Conservation (phyloP, 1,284 basidiomycete genomes). For the Leccinum subrobustum region DNA sequence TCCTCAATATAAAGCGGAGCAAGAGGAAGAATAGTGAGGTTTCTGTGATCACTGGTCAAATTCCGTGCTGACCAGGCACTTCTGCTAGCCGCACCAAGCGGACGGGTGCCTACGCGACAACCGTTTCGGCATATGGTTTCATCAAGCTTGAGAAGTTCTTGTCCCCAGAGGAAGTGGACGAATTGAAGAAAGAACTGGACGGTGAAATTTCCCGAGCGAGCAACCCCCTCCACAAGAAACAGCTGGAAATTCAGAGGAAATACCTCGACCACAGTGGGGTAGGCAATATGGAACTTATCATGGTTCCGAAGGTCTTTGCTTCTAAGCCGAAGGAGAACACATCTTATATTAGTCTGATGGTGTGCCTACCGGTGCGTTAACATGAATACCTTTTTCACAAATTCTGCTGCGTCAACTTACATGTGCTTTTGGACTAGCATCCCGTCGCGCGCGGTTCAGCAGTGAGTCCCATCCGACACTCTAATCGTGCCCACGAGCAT, state of each 20-base stretch:
- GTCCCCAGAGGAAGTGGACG: slow-evolving; percentile 10
- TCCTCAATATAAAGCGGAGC: slow-evolving; percentile 8
- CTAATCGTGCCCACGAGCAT: background rate
- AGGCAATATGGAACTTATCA: slow-evolving; percentile 21
- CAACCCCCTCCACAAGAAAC: slow-evolving; percentile 14
- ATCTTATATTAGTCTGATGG: slow-evolving; percentile 17
- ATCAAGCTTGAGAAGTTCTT: slow-evolving; percentile 21
- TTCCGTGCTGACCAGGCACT: background rate
- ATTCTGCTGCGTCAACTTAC: background rate
- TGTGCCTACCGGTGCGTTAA: slow-evolving; percentile 14
- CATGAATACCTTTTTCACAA: too few relatives aligned
- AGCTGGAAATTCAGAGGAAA: slow-evolving; percentile 13
- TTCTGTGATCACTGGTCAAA: background rate
- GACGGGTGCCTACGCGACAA: slow-evolving; percentile 21
- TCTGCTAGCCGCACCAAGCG: slow-evolving; percentile 11
- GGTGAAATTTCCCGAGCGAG: slow-evolving; percentile 8
- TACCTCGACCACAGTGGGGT: slow-evolving; percentile 9
- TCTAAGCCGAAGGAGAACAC: slow-evolving; percentile 11
- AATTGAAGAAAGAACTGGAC: slow-evolving; percentile 17
- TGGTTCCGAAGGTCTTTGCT: slow-evolving; percentile 18
- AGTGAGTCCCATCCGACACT: slow-evolving; percentile 7
- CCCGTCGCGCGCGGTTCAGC: slow-evolving; percentile 20
- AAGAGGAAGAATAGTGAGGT: slow-evolving; percentile 20
- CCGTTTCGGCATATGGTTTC: slow-evolving; percentile 19
- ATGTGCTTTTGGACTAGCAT: slow-evolving; percentile 6